Evolutionary conservation across 1,139 yeast genomes (phyloP).

Genomic region (Sugiyamaella xylanicola): DNA sequence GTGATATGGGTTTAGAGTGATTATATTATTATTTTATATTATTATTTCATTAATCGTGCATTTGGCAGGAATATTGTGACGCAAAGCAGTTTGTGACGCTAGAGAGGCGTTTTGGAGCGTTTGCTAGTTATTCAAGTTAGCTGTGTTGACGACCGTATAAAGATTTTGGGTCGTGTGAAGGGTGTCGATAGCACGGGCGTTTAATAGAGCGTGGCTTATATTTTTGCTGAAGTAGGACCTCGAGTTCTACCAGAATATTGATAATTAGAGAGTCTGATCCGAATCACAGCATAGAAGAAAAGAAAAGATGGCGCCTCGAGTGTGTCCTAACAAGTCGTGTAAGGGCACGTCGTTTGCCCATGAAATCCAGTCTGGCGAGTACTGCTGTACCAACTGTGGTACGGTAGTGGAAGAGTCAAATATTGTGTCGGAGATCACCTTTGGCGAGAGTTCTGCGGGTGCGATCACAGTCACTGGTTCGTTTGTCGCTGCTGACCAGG

Average conservation of each 20-base stretch:
- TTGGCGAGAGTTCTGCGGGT: conserved; percentile 89
- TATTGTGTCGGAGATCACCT: conserved; percentile 91
- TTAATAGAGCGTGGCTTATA: too few species aligned
- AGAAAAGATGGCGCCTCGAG: conserved; percentile 12
- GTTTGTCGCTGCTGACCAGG: conserved; percentile 86
- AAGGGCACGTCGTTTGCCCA: conserved; percentile 15
- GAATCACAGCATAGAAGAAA: not conserved
- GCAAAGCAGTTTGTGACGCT: too few species aligned
- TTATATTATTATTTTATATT: too few species aligned
- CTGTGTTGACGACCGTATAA: too few species aligned
- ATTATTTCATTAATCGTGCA: too few species aligned
- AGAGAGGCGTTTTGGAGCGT: too few species aligned
- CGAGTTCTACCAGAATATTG: not conserved
- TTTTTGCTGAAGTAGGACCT: not conserved
- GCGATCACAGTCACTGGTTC: conserved; percentile 97
- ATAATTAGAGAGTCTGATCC: not conserved
- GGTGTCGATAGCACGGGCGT: too few species aligned
- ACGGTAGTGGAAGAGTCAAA: conserved; percentile 88
- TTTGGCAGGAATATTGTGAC: too few species aligned
- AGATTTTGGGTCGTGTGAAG: too few species aligned
- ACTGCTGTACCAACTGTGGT: conserved; percentile 83
- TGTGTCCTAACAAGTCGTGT: conserved; percentile 17
- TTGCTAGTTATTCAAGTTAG: too few species aligned
- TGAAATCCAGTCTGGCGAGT: conserved; percentile 45
- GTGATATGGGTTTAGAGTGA: too few species aligned